Percentiles rank a stretch among this genome's conserved stretches.
Conservation (phyloP, 2,329 filamentous ascomycete genomes). For the Fusarium begoniae region DNA sequence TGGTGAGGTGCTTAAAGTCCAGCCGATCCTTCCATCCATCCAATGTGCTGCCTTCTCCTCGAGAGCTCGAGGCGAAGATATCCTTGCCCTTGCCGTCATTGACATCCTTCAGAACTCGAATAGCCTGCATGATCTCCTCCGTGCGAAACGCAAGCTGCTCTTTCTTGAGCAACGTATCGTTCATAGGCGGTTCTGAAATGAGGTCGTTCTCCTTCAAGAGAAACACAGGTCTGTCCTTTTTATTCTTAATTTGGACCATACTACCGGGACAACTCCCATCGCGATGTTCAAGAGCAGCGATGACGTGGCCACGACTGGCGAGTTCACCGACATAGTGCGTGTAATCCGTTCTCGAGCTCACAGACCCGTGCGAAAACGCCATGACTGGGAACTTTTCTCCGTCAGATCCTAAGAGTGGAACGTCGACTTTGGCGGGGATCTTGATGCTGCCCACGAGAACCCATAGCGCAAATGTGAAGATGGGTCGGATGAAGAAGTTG, state of each 20-base stretch:
- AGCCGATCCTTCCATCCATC: slow-evolving; percentile 62
- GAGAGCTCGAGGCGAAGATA: slow-evolving; percentile 54
- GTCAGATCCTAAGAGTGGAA: slow-evolving; percentile 48
- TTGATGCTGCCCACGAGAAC: slow-evolving; percentile 54
- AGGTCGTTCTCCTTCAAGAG: slow-evolving; percentile 51
- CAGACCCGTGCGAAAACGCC: slow-evolving; percentile 63
- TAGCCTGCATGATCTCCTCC: slow-evolving; percentile 58
- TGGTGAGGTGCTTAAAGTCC: slow-evolving; percentile 61
- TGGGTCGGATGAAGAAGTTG: slow-evolving; percentile 53
- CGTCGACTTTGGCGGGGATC: slow-evolving; percentile 60
- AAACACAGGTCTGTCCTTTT: slow-evolving; percentile 44
- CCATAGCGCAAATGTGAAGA: slow-evolving; percentile 56
- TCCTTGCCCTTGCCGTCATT: slow-evolving; percentile 51
- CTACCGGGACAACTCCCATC: slow-evolving; percentile 61
- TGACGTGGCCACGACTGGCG: slow-evolving; percentile 58
- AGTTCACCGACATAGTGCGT: slow-evolving; percentile 61
- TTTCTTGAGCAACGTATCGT: slow-evolving; percentile 51
- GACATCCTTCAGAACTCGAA: slow-evolving; percentile 53
- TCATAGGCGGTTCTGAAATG: slow-evolving; percentile 44
- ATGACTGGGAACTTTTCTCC: slow-evolving; percentile 53
- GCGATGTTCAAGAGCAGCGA: slow-evolving; percentile 62
- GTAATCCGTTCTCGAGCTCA: slow-evolving; percentile 61
- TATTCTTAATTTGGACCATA: slow-evolving; percentile 47
- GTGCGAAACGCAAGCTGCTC: slow-evolving; percentile 61
- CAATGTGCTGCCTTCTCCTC: slow-evolving; percentile 57